Evolutionary conservation across 768 basidiomycete genomes (phyloP).

Genomic region (Kwoniella shandongensis): DNA sequence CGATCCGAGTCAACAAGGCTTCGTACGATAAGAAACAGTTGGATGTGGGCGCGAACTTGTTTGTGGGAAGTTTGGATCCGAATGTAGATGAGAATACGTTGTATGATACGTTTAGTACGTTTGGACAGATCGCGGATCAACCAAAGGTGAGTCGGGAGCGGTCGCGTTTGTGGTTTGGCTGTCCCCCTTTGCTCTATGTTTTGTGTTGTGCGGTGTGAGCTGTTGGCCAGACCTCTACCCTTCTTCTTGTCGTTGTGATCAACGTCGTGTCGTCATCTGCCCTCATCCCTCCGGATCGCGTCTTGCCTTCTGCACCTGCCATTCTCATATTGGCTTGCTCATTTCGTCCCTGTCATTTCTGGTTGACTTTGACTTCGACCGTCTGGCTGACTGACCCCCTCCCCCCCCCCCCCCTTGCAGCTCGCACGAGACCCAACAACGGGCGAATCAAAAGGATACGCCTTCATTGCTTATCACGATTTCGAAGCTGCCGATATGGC

Average conservation of each 20-base stretch:
- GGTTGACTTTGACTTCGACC: background rate
- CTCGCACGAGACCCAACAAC: slow-evolving; percentile 83
- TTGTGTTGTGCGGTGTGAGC: too few relatives aligned
- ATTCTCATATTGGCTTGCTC: too few relatives aligned
- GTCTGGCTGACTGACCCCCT: background rate
- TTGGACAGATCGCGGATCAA: slow-evolving; percentile 56
- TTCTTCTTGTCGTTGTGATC: too few relatives aligned
- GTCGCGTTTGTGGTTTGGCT: background rate
- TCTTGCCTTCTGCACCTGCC: too few relatives aligned
- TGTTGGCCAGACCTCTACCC: too few relatives aligned
- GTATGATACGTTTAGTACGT: slow-evolving; percentile 93
- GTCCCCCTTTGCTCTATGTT: background rate
- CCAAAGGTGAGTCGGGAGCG: slow-evolving; percentile 48
- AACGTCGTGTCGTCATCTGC: too few relatives aligned
- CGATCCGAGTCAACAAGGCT: slow-evolving; percentile 98
- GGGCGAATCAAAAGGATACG: slow-evolving; percentile 92
- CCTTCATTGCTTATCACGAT: slow-evolving; percentile 94
- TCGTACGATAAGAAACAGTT: slow-evolving; percentile 97
- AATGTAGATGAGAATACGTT: slow-evolving; percentile 89
- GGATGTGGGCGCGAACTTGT: slow-evolving; percentile 95
- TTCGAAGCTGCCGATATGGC: slow-evolving; percentile 97
- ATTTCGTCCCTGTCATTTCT: background rate
- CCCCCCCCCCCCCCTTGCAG: slow-evolving; percentile 55
- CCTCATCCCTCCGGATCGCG: too few relatives aligned
- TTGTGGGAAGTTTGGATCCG: slow-evolving; percentile 92